Conservation (phyloP, 306 rosid species). For the Lathyrus oleraceus region DNA sequence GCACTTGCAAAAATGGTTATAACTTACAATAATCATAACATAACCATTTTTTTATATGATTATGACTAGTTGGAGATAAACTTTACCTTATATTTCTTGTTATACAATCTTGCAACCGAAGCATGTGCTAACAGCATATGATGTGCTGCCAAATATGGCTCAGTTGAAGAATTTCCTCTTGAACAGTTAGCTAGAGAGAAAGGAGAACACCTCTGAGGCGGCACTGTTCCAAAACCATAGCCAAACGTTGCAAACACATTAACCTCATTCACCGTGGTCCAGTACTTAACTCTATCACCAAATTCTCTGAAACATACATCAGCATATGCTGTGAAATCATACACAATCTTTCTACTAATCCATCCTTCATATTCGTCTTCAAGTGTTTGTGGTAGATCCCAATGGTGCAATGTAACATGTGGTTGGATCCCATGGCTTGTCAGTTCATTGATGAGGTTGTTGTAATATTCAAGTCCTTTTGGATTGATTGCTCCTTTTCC, state of each 20-base stretch:
- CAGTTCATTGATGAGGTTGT: constrained; percentile 64
- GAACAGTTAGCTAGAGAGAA: constrained; percentile 48
- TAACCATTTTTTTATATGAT: not conserved
- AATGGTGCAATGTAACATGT: constrained; percentile 65
- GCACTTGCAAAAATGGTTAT: no score
- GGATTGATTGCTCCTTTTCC: constrained; percentile 68
- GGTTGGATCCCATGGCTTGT: constrained; percentile 73
- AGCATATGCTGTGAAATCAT: constrained; percentile 65
- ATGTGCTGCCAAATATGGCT: constrained; percentile 67
- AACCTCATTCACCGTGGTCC: constrained; percentile 67
- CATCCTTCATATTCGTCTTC: constrained; percentile 89
- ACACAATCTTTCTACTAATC: constrained; percentile 56
- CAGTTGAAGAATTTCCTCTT: constrained; percentile 75
- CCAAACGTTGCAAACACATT: constrained; percentile 50
- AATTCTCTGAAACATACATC: constrained; percentile 72
- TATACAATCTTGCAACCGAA: constrained; percentile 56
- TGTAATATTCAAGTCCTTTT: constrained; percentile 64
- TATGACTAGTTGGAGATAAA: not conserved
- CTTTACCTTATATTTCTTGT: constrained; percentile 49
- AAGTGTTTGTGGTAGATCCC: constrained; percentile 66
- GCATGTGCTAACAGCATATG: constrained; percentile 70
- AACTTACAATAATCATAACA: no score
- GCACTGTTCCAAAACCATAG: constrained; percentile 46
- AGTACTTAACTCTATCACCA: constrained; percentile 67
- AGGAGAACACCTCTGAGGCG: constrained; percentile 61